Conservation (phyloP, 2,329 filamentous ascomycete genomes). For the Phyllosticta citriasiana region DNA sequence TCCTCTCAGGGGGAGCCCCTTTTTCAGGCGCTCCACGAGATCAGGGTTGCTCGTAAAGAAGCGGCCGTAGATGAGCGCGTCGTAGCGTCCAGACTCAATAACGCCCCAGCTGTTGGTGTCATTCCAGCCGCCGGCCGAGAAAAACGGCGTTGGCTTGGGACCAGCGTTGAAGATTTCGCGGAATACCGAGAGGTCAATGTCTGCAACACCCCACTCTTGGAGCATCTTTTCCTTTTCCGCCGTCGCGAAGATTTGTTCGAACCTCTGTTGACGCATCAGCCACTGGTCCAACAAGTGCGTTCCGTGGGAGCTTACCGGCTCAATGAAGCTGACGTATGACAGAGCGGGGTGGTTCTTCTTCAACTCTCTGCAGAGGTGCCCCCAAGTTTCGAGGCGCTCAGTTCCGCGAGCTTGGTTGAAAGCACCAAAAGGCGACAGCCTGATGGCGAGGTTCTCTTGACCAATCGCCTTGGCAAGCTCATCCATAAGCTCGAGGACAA, state of each 20-base stretch:
- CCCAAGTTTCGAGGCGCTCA: constrained; percentile 45
- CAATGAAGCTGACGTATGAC: constrained; percentile 48
- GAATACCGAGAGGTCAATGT: constrained; percentile 39
- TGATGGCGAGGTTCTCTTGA: constrained; percentile 23
- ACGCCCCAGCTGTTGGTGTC: constrained; percentile 42
- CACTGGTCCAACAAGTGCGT: not conserved
- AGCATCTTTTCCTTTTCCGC: constrained; percentile 42
- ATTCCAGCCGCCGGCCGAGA: constrained; percentile 47
- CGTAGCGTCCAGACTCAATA: constrained; percentile 31
- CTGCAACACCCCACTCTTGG: constrained; percentile 35
- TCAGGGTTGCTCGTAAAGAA: constrained; percentile 40
- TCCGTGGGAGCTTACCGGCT: constrained; percentile 29
- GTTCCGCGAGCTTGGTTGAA: constrained; percentile 43
- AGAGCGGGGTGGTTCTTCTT: constrained; percentile 35
- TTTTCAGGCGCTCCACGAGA: constrained; percentile 31
- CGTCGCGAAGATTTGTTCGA: constrained; percentile 42
- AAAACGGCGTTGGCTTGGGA: constrained; percentile 37
- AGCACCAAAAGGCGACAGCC: constrained; percentile 32
- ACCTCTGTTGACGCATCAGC: constrained; percentile 21
- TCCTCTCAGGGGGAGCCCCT: constrained; percentile 28
- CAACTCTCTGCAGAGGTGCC: constrained; percentile 38
- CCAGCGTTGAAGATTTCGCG: constrained; percentile 39
- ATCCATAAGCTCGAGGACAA: constrained; percentile 44
- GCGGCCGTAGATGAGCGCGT: constrained; percentile 35
- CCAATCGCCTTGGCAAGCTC: constrained; percentile 25